Evolutionary conservation across 2,329 filamentous ascomycete species (phyloP).

Genomic region (Cladophialophora psammophila): DNA sequence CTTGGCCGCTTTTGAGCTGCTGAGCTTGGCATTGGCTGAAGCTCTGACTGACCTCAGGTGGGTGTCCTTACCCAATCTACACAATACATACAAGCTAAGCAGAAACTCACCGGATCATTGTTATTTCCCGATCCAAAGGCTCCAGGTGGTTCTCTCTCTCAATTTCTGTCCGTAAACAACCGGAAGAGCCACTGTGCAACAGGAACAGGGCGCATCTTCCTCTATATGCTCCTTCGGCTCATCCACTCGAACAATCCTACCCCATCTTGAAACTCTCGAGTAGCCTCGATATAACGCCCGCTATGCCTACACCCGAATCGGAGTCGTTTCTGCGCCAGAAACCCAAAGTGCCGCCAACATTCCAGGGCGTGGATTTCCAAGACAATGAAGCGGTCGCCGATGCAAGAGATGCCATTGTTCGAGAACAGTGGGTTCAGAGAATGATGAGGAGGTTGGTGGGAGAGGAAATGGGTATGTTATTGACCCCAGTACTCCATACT

Average conservation of each 20-base stretch:
- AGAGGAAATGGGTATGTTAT: slow-evolving; percentile 69
- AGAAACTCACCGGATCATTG: background rate
- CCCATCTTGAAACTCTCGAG: background rate
- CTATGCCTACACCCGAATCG: slow-evolving; percentile 72
- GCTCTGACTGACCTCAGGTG: background rate
- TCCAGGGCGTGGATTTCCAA: slow-evolving; percentile 71
- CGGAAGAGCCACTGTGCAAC: background rate
- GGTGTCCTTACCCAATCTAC: background rate
- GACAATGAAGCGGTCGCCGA: slow-evolving; percentile 69
- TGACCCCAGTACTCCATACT: background rate
- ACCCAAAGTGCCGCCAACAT: slow-evolving; percentile 70
- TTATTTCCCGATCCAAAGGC: background rate
- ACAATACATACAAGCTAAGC: background rate
- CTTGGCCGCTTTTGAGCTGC: background rate
- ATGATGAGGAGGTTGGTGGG: slow-evolving; percentile 73
- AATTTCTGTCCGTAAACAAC: background rate
- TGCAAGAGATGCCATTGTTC: slow-evolving; percentile 69
- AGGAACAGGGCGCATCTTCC: background rate
- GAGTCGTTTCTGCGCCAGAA: slow-evolving; percentile 69
- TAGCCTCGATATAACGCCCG: slow-evolving; percentile 28
- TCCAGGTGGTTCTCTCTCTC: background rate
- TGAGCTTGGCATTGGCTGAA: background rate
- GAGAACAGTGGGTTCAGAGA: slow-evolving; percentile 72
- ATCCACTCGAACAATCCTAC: background rate
- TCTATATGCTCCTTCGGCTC: background rate